Conservation (phyloP, 345 rosid species). For the Populus euphratica region DNA sequence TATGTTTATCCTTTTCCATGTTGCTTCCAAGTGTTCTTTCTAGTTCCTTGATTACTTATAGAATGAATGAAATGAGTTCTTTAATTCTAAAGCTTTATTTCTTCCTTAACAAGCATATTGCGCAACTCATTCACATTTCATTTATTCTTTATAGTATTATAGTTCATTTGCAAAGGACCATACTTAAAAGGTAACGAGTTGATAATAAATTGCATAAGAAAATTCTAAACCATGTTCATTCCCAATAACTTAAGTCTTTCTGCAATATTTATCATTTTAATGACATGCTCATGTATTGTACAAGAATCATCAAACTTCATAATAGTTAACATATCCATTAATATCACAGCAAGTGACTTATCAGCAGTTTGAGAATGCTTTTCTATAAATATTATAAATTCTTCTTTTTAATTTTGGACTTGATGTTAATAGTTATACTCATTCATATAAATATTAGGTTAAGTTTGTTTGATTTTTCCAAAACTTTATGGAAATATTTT, state of each 20-base stretch:
- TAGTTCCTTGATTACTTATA: not conserved
- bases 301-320: not conserved
- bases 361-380: not conserved
- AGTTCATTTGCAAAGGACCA: constrained; percentile 20
- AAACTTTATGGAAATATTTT: not conserved
- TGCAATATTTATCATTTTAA: constrained; percentile 5
- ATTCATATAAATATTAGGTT: not conserved
- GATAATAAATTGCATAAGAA: constrained; percentile 3
- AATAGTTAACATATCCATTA: not conserved
- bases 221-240: constrained; percentile 9
- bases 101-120: constrained; percentile 2
- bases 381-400: not conserved
- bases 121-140: constrained; percentile 19
- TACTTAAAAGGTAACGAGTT: constrained; percentile 20
- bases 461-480: not conserved
- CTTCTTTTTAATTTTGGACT: not conserved
- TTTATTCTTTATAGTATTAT: constrained; percentile 12
- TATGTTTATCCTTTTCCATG: not conserved
- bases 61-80: not conserved
- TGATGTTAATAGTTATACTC: not conserved
- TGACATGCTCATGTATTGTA: constrained; percentile 5
- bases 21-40: not conserved
- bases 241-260: not conserved
- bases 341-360: not conserved
- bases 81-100: not conserved